A percentile compares a stretch with the other conserved stretches of the same genome.
Evolutionary conservation across 306 rosid species (phyloP).

Genomic region (Rubus parviflorus): DNA sequence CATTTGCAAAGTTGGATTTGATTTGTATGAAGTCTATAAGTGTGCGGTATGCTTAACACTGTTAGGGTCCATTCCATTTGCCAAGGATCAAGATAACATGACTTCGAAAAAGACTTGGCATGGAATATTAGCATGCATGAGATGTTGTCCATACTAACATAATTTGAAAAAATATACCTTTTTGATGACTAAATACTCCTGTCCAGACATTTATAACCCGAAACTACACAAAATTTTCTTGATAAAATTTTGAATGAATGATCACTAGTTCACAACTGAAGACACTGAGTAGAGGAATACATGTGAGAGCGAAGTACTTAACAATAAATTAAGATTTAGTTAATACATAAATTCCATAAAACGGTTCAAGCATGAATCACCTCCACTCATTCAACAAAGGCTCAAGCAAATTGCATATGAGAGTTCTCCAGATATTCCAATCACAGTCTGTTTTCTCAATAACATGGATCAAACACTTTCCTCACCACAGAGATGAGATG

Average conservation of each 20-base stretch:
- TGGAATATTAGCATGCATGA: too few relatives aligned
- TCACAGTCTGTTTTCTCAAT: not conserved
- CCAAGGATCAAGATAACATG: not conserved
- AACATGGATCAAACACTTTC: not conserved
- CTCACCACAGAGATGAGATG: too few relatives aligned
- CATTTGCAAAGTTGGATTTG: too few relatives aligned
- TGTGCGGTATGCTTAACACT: not conserved
- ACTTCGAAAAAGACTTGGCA: not conserved
- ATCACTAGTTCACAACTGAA: not conserved
- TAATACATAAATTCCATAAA: not conserved
- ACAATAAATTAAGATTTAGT: too few relatives aligned
- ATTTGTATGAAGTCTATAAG: not conserved
- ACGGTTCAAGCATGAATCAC: not conserved
- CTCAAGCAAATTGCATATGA: not conserved
- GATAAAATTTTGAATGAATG: not conserved
- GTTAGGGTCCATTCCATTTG: not conserved
- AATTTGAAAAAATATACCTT: not conserved
- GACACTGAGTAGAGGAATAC: not conserved
- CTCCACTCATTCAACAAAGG: not conserved
- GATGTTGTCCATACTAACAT: too few relatives aligned
- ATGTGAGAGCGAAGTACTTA: not conserved
- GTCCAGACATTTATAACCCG: not conserved
- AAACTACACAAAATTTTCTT: not conserved
- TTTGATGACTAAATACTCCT: not conserved
- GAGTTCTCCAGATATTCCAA: too few relatives aligned